phyloP scores from a whole-genome alignment of 2,329 filamentous ascomycete species.

The Claviceps monticola region DNA sequence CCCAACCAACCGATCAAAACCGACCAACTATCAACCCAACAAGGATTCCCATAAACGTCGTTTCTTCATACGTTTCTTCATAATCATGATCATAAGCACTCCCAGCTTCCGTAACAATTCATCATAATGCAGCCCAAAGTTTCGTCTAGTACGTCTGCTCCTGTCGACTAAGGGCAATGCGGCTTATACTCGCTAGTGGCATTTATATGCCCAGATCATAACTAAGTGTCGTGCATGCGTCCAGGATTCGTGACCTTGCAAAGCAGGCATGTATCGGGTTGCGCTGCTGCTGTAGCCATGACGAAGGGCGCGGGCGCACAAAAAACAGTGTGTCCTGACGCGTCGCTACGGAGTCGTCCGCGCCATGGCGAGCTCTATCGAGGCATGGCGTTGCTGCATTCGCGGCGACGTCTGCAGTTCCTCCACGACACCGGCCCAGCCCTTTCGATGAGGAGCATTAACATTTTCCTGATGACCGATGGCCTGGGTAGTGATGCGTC shows the following conservation, averaged over 20 bases:
- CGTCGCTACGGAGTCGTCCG: conserved; percentile 9
- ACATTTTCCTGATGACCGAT: conserved; percentile 38
- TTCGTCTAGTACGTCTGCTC: neutral
- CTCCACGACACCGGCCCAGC: conserved; percentile 50
- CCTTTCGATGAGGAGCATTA: conserved; percentile 33
- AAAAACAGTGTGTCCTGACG: neutral
- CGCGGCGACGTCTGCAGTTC: conserved; percentile 47
- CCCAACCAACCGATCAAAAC: neutral
- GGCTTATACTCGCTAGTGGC: conserved; percentile 2
- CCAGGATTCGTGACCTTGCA: neutral
- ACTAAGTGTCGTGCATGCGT: neutral
- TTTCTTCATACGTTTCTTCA: conserved; percentile 8
- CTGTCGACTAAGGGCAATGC: neutral
- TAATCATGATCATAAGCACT: conserved; percentile 13
- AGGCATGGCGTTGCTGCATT: conserved; percentile 48
- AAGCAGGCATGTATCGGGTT: neutral
- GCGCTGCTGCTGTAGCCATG: neutral
- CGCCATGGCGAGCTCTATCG: conserved; percentile 44
- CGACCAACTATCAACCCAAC: neutral
- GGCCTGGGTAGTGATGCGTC: conserved; percentile 39
- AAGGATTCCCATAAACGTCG: conserved; percentile 1
- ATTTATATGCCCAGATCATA: neutral
- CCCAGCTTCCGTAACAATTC: conserved; percentile 1
- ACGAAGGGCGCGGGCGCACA: neutral
- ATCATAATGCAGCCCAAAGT: neutral